Conservation (phyloP, 257 asterid genomes). For the Plantago major region DNA sequence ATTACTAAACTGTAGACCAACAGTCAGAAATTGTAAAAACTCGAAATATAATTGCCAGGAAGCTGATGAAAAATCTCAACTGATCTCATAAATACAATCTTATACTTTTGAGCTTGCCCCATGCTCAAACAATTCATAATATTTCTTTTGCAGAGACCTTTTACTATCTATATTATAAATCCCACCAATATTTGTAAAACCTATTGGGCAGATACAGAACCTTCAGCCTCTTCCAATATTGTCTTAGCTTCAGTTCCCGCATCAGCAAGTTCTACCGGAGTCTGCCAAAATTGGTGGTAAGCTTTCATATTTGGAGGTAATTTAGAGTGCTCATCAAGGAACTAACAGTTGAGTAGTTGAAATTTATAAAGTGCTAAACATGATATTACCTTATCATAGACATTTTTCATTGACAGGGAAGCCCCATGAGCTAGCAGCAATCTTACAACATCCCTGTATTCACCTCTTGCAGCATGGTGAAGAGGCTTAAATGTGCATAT, state of each 20-base stretch:
- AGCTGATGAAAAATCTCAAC: not conserved
- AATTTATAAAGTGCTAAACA: not conserved
- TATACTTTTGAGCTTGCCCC: constrained; percentile 12
- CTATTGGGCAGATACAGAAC: constrained; percentile 20
- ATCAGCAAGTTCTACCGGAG: constrained; percentile 68
- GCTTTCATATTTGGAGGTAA: not conserved
- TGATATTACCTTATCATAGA: constrained; percentile 64
- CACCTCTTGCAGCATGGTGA: constrained; percentile 90
- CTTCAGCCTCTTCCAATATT: constrained; percentile 47
- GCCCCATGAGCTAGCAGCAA: constrained; percentile 64
- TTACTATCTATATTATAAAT: constrained; percentile 1
- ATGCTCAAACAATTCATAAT: not conserved
- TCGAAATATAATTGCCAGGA: not conserved
- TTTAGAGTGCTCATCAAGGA: constrained; percentile 2
- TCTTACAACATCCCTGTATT: constrained; percentile 43
- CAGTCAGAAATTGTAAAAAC: no score
- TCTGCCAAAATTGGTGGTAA: constrained; percentile 34
- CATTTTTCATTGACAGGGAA: constrained; percentile 46
- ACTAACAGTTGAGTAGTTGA: not conserved
- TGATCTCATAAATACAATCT: not conserved
- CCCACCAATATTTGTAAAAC: constrained; percentile 9
- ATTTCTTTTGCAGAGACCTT: constrained; percentile 4
- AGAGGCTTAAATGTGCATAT: constrained; percentile 53
- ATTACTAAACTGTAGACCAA: no score
- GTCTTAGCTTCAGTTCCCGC: constrained; percentile 54